Evolutionary conservation across 306 rosid species (phyloP), one percentile per base, ranked within the genome.

Genomic region (Ormosia emarginata): DNA sequence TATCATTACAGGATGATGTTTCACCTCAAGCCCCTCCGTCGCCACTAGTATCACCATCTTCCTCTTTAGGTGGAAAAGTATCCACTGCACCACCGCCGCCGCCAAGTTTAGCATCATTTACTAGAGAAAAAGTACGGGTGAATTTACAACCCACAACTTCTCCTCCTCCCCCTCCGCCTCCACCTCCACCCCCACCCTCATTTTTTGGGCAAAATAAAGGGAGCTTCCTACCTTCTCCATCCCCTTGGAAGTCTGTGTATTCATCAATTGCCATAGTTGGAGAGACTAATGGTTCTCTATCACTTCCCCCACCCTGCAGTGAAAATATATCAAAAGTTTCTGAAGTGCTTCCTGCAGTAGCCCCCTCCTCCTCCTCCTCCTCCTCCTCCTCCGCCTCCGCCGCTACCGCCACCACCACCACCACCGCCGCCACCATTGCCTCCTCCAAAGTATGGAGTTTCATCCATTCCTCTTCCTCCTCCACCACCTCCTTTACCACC

Each of bases 141-240:
- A 75, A 53, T 82, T 46, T 50, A 32, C 74, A 59, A 8, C 36
- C 36, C 59, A 53, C 58, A 84, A 34, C 90, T 86, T 57, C 83
- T 75, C 85, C 74, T 43, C 80, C 55, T n/a, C n/a, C 89, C 12
- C 81, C 87, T 2, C 82, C 85, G 0, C 87, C 93, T 2, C 95
- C 94, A 0, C 82, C 85, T 5, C 86, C 84, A 3, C 83, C 89
- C 12, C 87, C 87, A 9, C 83, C 87, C 63, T 89, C 92, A 17
- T 61, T 68, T 75, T 73, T 36, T 69, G 37, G 83, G 62, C 59
- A 53, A 36, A 81, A 46, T 53, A 47, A 7, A 6, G 15, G 52
- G 32, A 57, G 76, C 59, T 52, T 7, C 32, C 37, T 29, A 71
- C 83, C 87, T 43, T 70, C 88, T 36, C 56, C 85, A 11, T 15